These are phyloP conservation scores for Wickerhamiella dianesei DNA, from an alignment of 805 yeast genomes.

Conservation along the genomic window DNA sequence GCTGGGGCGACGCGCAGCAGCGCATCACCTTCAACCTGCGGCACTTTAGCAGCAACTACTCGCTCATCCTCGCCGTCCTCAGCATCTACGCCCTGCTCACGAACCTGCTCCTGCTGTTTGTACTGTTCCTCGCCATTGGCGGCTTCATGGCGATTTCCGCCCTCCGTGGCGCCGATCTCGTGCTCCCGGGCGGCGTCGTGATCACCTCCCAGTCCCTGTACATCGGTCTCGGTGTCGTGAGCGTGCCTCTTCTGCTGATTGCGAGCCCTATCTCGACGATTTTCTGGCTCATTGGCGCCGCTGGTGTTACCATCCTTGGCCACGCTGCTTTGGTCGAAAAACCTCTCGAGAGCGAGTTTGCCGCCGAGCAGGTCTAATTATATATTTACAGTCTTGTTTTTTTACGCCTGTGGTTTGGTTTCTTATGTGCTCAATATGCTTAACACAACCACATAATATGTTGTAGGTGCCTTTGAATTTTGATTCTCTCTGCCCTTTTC, in stretches of 20 bases:
- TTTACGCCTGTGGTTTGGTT: not conserved
- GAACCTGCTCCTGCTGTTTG: constrained; percentile 72
- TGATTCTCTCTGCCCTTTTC: no score
- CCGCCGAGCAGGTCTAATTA: constrained; percentile 34
- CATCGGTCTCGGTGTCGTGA: constrained; percentile 62
- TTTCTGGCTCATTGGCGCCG: constrained; percentile 84
- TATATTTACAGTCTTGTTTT: not conserved
- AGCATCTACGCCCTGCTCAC: constrained; percentile 79
- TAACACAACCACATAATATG: not conserved
- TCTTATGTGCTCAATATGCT: not conserved
- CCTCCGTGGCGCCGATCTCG: constrained; percentile 73
- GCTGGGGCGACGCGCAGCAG: constrained; percentile 77
- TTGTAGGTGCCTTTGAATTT: not conserved
- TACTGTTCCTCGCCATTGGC: constrained; percentile 53
- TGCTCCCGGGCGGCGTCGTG: constrained; percentile 49
- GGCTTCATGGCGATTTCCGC: constrained; percentile 70
- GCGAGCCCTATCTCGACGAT: constrained; percentile 84
- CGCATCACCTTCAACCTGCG: constrained; percentile 78
- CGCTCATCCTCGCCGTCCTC: constrained; percentile 54
- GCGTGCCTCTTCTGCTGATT: constrained; percentile 68
- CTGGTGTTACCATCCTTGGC: constrained; percentile 59
- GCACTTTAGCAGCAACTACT: constrained; percentile 78
- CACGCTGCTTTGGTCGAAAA: constrained; percentile 90
- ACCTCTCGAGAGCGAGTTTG: constrained; percentile 89
- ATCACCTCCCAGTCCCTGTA: constrained; percentile 63